A percentile compares a stretch with the other conserved stretches of the same genome.
Evolutionary conservation across 2,329 filamentous ascomycete species (phyloP).

Genomic region (Monascus ruber): DNA sequence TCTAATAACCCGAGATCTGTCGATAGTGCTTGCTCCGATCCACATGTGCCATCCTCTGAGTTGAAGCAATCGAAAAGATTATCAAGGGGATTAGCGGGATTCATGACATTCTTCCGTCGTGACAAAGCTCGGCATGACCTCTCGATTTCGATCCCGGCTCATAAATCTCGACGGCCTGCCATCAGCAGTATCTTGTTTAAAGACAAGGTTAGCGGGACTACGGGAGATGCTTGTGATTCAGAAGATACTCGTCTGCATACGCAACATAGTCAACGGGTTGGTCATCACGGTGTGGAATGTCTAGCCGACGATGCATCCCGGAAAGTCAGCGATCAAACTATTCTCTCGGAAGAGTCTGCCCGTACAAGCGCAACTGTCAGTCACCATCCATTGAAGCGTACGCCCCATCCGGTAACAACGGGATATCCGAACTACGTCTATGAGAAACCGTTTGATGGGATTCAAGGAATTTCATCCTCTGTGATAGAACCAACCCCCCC

Average conservation of each 20-base stretch:
- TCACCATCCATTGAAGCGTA: constrained; percentile 20
- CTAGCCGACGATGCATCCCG: constrained; percentile 9
- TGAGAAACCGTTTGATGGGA: no score
- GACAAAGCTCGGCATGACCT: constrained; percentile 5
- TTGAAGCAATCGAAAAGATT: constrained; percentile 3
- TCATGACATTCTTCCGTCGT: constrained; percentile 9
- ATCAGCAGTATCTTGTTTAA: background rate
- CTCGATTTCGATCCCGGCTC: background rate
- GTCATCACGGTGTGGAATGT: constrained; percentile 1
- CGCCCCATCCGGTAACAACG: constrained; percentile 11
- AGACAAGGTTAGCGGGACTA: background rate
- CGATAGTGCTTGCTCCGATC: background rate
- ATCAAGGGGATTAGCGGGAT: constrained; percentile 6
- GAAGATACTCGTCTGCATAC: background rate
- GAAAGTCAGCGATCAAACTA: constrained; percentile 22
- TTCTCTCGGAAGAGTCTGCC: constrained; percentile 20
- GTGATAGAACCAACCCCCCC: no score
- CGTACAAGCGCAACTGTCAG: constrained; percentile 21
- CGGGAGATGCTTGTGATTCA: background rate
- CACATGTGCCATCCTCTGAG: background rate
- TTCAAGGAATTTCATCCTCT: no score
- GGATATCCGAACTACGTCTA: background rate
- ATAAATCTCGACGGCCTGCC: background rate
- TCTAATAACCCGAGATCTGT: background rate
- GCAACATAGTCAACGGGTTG: background rate